Conservation (phyloP, 2,329 filamentous ascomycete genomes). For the Eutypa lata region DNA sequence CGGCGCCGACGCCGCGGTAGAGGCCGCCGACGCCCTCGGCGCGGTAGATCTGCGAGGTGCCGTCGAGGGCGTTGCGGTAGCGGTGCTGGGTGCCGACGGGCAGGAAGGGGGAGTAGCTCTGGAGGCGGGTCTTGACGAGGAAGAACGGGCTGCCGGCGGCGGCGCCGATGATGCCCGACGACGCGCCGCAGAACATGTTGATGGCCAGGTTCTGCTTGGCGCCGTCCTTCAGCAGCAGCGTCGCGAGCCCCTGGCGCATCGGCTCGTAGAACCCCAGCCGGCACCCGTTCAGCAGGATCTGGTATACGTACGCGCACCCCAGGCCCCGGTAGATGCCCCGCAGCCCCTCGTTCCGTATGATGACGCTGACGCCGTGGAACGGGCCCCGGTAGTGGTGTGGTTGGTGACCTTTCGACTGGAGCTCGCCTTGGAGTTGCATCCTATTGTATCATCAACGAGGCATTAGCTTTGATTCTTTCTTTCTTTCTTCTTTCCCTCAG, state of each 20-base stretch:
- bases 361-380: slow-evolving; percentile 85
- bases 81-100: slow-evolving; percentile 96
- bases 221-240: slow-evolving; percentile 66
- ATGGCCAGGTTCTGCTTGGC: slow-evolving; percentile 80
- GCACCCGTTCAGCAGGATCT: slow-evolving; percentile 93
- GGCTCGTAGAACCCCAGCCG: slow-evolving; percentile 97
- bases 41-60: slow-evolving; percentile 73
- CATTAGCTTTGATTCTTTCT: slow-evolving; percentile 7
- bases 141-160: slow-evolving; percentile 96
- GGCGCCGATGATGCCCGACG: slow-evolving; percentile 85
- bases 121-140: slow-evolving; percentile 92
- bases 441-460: slow-evolving; percentile 38
- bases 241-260: slow-evolving; percentile 70
- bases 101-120: slow-evolving; percentile 88
- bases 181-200: slow-evolving; percentile 90
- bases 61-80: slow-evolving; percentile 83
- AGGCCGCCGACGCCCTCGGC: slow-evolving; percentile 76
- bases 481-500: background rate
- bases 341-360: slow-evolving; percentile 85
- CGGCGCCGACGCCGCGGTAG: slow-evolving; percentile 86
- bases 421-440: slow-evolving; percentile 93
- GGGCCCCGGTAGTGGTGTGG: slow-evolving; percentile 88
- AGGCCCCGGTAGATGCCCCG: slow-evolving; percentile 84
- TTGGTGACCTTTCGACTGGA: slow-evolving; percentile 81
- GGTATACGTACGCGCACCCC: slow-evolving; percentile 91